phyloP scores from a whole-genome alignment of 1,284 basidiomycete genomes.

The Xerocomus minutiporus region DNA sequence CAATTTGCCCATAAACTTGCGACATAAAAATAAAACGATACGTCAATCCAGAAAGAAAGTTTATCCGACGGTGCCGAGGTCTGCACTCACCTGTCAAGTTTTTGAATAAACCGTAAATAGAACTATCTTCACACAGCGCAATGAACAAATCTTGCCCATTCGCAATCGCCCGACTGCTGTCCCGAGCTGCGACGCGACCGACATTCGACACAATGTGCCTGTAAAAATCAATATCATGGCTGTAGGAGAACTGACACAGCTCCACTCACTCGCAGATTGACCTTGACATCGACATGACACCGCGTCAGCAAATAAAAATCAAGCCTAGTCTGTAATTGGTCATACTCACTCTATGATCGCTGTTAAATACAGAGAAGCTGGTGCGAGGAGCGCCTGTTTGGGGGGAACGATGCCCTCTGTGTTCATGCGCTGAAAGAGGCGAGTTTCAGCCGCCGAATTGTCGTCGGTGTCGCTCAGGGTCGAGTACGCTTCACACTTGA shows the following conservation, averaged over 20 bases:
- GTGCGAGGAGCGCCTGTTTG: slow-evolving; percentile 60
- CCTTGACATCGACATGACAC: slow-evolving; percentile 38
- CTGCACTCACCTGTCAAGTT: slow-evolving; percentile 69
- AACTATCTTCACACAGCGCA: slow-evolving; percentile 83
- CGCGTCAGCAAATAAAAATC: slow-evolving; percentile 20
- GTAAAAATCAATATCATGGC: slow-evolving; percentile 7
- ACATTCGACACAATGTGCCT: slow-evolving; percentile 83
- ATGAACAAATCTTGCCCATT: slow-evolving; percentile 77
- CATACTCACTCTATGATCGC: slow-evolving; percentile 84
- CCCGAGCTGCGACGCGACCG: slow-evolving; percentile 76
- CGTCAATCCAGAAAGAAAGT: slow-evolving; percentile 11
- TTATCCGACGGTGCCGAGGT: not conserved
- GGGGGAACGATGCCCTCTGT: slow-evolving; percentile 45
- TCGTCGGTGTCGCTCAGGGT: slow-evolving; percentile 80
- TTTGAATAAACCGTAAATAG: slow-evolving; percentile 79
- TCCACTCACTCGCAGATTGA: slow-evolving; percentile 77
- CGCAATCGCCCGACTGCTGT: slow-evolving; percentile 74
- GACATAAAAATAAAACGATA: slow-evolving; percentile 12
- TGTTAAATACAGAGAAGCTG: slow-evolving; percentile 83
- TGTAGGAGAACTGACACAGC: not conserved
- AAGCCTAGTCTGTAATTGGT: slow-evolving; percentile 10
- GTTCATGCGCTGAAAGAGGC: slow-evolving; percentile 55
- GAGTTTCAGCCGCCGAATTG: slow-evolving; percentile 58
- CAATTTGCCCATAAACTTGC: slow-evolving; percentile 73
- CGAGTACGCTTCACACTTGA: slow-evolving; percentile 81